Evolutionary conservation across 2,329 filamentous ascomycete genomes (phyloP).

Genomic region (Sarocladium oryzae): DNA sequence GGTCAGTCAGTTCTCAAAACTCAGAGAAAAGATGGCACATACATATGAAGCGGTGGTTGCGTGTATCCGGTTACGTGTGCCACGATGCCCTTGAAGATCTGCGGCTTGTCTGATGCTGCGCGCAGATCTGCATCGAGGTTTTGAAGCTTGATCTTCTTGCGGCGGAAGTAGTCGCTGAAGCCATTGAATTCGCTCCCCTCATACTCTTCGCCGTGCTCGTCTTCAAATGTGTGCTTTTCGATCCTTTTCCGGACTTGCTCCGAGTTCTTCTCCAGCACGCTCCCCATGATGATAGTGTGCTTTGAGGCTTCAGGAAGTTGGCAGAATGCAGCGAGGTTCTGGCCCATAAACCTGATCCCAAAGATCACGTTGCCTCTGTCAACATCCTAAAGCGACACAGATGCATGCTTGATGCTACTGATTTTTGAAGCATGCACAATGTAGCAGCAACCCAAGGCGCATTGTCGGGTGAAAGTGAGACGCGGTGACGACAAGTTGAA

Average conservation of each 20-base stretch:
- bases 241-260: constrained; percentile 55
- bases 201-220: constrained; percentile 89
- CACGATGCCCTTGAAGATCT: constrained; percentile 85
- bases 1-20: too few relatives aligned
- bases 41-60: constrained; percentile 81
- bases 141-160: constrained; percentile 96
- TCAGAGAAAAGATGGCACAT: constrained; percentile 35
- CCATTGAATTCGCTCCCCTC: constrained; percentile 79
- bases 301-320: not conserved
- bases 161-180: constrained; percentile 84
- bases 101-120: constrained; percentile 61
- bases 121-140: constrained; percentile 84
- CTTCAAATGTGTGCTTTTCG: constrained; percentile 62
- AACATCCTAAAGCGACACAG: not conserved
- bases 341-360: not conserved
- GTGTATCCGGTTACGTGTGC: constrained; percentile 95
- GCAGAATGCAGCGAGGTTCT: not conserved
- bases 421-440: not conserved
- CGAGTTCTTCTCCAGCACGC: constrained; percentile 57
- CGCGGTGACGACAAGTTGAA: not conserved
- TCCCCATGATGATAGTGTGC: constrained; percentile 42
- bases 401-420: not conserved
- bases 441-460: not conserved
- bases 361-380: not conserved
- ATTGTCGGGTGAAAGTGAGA: not conserved